Base-by-base conservation (phyloP, 768 basidiomycete genomes). In the Leccinum longicurvipes region DNA sequence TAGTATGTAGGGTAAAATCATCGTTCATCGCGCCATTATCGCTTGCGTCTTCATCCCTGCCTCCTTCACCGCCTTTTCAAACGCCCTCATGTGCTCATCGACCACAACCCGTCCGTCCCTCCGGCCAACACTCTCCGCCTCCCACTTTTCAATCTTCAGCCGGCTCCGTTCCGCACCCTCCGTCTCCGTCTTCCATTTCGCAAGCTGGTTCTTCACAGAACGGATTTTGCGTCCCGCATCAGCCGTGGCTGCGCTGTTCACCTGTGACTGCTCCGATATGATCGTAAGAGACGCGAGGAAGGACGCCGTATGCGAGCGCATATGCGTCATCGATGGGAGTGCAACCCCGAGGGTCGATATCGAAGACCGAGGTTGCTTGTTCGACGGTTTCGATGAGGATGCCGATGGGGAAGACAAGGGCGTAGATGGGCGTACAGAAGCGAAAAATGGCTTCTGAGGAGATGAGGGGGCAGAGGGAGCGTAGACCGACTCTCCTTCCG, bases 211-310 rank as follows among this genome's bases (percentile, higher is more conserved):
- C 74, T 89, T 91, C 58, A 93, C 72, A 14, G 89, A 88, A 48
- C 92, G 86, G 41, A 95, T 85, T 72, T 90, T 92, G 36, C 92
- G 81, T 46, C 90, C 91, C 0, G 91, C 87, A 55, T 95, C 92
- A 1, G 91, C 85, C 10, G 89, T 87, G 4, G 86, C 87, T 1
- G 89, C 93, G 10, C 86, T 84, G 64, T 92, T 91, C 49, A 93
- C 90, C 67, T 95, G 92, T 14, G 91, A 88, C 57, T 93, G 89
- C 64, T 95, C 92, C 24, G 88, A 91, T 60, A 93, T 83, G 31
- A 84, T 82, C 3, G 85, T 80, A 45, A 95, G 79, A 11, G 90
- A 87, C 23, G 85, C 74, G 46, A 88, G 84, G 50, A 93, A 81
- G 9, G 89, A 87, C 9, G 84, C 70, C 0, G 92, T 94, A 67